Base-by-base conservation (phyloP, 2,329 filamentous ascomycete species). In the Diplodia seriata region DNA sequence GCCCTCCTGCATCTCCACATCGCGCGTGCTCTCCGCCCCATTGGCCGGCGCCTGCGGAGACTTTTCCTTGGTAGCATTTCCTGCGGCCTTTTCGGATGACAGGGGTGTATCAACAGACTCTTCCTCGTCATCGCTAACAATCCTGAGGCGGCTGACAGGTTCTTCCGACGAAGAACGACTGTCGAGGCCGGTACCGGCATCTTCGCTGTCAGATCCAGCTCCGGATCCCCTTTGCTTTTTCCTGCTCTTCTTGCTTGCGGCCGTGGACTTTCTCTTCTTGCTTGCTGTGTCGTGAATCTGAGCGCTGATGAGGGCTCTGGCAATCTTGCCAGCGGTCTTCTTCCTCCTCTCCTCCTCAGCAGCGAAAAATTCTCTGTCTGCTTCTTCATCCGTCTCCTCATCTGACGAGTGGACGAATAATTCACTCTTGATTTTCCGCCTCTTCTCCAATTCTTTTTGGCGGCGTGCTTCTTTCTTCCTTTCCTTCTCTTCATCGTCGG, bases 301-400 rank as follows among this genome's bases (percentile, higher is more conserved):
- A 3, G 79, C 81, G 66, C 78, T 80, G 47, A 82, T 76, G 66
- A 87, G 71, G 6, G 83, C 82, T 62, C 83, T 81, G 67, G 81
- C 81, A 68, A 87, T 82, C 18, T 81, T 80, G 38, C 81, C 78
- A 33, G 79, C 79, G 63, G 85, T 86, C 57, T 85, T 85, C 70
- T 87, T 84, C 59, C 91, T 84, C 69, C 90, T 83, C 71, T 85
- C 81, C 77, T 90, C 88, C 79, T 97, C 94, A 18, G 87, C 85
- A 2, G 85, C 88, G 78, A 94, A 97, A 79, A 97, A 97, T 23
- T 86, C 88, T 26, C 76, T 82, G 78, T 91, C 87, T 68, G 87
- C 86, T 56, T 93, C 92, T 40, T 86, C 88, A 74, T 97, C 93
- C n/a, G 86, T 90, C 72, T 97, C 93, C 65, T 98, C 95, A 76